A percentile compares a stretch with the other conserved stretches of the same genome.
Evolutionary conservation across 2,329 filamentous ascomycete genomes (phyloP).

Genomic region (Alternaria gaisen): DNA sequence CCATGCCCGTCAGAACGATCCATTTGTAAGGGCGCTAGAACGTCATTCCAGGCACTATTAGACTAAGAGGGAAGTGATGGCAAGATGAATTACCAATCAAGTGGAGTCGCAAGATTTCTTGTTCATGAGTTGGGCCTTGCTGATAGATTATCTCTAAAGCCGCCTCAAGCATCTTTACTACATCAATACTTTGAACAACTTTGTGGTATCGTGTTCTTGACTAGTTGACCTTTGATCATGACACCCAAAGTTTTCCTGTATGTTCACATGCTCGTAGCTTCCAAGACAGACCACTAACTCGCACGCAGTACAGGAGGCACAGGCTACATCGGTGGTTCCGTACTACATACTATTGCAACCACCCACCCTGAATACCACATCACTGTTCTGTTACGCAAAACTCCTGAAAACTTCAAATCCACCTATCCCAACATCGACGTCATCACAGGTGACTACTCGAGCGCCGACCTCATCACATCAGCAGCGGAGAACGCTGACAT

Average conservation of each 20-base stretch:
- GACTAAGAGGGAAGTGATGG: not conserved
- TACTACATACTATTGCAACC: constrained; percentile 56
- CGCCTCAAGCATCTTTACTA: too few relatives aligned
- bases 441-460: constrained; percentile 60
- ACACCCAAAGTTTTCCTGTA: too few relatives aligned
- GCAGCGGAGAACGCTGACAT: constrained; percentile 61
- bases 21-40: not conserved
- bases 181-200: too few relatives aligned
- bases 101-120: not conserved
- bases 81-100: constrained; percentile 6
- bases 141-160: not conserved
- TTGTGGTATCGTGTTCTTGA: too few relatives aligned
- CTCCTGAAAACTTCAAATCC: constrained; percentile 37
- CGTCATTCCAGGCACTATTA: not conserved
- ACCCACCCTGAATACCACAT: constrained; percentile 59
- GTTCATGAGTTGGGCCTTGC: constrained; percentile 9
- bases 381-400: constrained; percentile 56
- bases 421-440: constrained; percentile 56
- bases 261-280: not conserved
- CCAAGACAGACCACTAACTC: not conserved
- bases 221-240: too few relatives aligned
- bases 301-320: constrained; percentile 58
- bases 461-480: constrained; percentile 54
- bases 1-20: not conserved
- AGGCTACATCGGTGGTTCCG: constrained; percentile 64